Conservation (phyloP, 495 filamentous ascomycete genomes). For the Penicillium salamii region DNA sequence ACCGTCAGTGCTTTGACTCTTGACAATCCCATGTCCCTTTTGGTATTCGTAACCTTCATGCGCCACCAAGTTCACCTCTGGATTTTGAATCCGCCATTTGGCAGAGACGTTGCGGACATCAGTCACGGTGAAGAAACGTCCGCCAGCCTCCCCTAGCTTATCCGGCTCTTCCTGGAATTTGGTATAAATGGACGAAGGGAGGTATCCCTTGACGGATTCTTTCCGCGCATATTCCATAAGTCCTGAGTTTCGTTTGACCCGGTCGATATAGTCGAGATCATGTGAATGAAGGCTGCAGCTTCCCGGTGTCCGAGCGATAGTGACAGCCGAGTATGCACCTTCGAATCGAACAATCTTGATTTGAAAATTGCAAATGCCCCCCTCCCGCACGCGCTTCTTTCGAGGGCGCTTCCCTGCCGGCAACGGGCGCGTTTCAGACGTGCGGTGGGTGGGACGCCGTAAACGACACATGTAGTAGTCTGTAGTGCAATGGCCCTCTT, state of each 20-base stretch:
- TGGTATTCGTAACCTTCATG: slow-evolving; percentile 53
- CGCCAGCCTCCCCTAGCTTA: slow-evolving; percentile 48
- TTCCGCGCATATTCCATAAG: slow-evolving; percentile 50
- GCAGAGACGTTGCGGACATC: slow-evolving; percentile 52
- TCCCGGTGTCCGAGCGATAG: slow-evolving; percentile 39
- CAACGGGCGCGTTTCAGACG: slow-evolving; percentile 42
- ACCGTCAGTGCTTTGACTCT: slow-evolving; percentile 18
- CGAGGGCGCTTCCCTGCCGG: slow-evolving; percentile 51
- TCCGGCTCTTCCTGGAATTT: slow-evolving; percentile 49
- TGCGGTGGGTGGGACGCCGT: slow-evolving; percentile 42
- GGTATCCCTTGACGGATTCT: slow-evolving; percentile 50
- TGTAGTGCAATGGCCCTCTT: slow-evolving; percentile 47
- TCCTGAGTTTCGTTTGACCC: slow-evolving; percentile 50
- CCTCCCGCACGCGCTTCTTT: slow-evolving; percentile 50
- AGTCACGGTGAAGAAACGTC: slow-evolving; percentile 47
- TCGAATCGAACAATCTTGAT: slow-evolving; percentile 51
- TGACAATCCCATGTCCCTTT: slow-evolving; percentile 50
- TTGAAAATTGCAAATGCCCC: slow-evolving; percentile 50
- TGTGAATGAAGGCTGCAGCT: slow-evolving; percentile 45
- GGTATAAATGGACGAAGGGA: slow-evolving; percentile 51
- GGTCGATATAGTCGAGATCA: slow-evolving; percentile 51
- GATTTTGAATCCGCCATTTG: slow-evolving; percentile 51
- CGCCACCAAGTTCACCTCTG: slow-evolving; percentile 42
- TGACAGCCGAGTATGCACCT: slow-evolving; percentile 45
- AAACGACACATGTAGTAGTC: slow-evolving; percentile 54